These are phyloP conservation scores for Beauveria rudraprayagi DNA, from an alignment of 2,329 filamentous ascomycete species.

Conservation along the genomic window DNA sequence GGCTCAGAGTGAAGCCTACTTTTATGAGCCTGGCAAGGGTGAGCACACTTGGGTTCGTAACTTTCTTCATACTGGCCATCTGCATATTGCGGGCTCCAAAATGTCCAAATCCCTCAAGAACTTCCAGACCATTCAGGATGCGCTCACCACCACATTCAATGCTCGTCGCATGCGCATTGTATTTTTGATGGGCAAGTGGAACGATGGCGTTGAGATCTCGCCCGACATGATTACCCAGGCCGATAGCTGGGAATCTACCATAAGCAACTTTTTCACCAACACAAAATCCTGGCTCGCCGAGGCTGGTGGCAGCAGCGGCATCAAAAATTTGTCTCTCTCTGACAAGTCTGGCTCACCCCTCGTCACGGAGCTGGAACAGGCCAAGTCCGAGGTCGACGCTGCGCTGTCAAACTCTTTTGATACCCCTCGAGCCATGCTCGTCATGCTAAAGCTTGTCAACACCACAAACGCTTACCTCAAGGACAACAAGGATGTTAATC, in stretches of 20 bases:
- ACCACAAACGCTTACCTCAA: constrained; percentile 60
- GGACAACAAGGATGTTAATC: constrained; percentile 37
- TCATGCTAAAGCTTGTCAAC: constrained; percentile 70
- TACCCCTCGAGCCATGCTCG: constrained; percentile 69
- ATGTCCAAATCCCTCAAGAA: constrained; percentile 97
- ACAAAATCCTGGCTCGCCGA: constrained; percentile 46
- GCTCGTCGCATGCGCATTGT: constrained; percentile 73
- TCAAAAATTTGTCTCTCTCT: constrained; percentile 32
- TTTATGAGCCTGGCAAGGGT: constrained; percentile 42
- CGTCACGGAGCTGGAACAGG: constrained; percentile 39
- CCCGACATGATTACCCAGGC: constrained; percentile 70
- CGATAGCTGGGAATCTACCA: constrained; percentile 69
- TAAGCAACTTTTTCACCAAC: constrained; percentile 59
- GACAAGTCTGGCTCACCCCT: constrained; percentile 25
- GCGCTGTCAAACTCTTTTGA: constrained; percentile 82
- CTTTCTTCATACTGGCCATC: constrained; percentile 90
- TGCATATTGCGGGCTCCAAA: constrained; percentile 77
- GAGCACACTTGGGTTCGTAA: constrained; percentile 84
- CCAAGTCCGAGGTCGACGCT: constrained; percentile 44
- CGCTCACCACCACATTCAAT: constrained; percentile 62
- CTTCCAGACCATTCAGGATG: constrained; percentile 86
- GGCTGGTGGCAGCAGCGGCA: constrained; percentile 25
- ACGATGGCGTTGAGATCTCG: constrained; percentile 85
- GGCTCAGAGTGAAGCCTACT: constrained; percentile 85
- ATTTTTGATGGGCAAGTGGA: constrained; percentile 83